Evolutionary conservation across 2,329 filamentous ascomycete species (phyloP).

Genomic region (Xylaria multiplex): DNA sequence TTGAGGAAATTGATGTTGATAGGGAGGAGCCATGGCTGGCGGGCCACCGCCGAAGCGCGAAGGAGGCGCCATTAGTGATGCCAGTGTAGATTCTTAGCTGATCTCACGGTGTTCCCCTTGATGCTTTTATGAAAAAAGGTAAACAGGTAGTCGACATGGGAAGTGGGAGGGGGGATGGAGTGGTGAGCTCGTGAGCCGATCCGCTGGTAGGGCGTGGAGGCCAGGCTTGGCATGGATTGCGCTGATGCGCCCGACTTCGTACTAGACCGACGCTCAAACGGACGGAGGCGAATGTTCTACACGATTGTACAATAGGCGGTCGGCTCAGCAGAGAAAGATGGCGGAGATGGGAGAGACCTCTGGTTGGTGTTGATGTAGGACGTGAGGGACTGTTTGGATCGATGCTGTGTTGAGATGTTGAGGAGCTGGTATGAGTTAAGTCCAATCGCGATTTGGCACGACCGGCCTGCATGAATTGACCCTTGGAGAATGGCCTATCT

Average conservation of each 20-base stretch:
- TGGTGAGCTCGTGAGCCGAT: conserved; percentile 27
- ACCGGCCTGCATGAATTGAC: conserved; percentile 30
- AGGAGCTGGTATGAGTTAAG: conserved; percentile 25
- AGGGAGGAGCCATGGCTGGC: conserved; percentile 56
- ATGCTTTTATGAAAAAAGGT: conserved; percentile 26
- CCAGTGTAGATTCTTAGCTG: conserved; percentile 25
- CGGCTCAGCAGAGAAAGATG: neutral
- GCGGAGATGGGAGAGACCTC: neutral
- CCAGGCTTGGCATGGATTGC: conserved; percentile 36
- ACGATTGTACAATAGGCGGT: conserved; percentile 9
- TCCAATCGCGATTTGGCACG: conserved; percentile 39
- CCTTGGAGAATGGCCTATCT: conserved; percentile 11
- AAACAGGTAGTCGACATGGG: conserved; percentile 39
- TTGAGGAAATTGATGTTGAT: conserved; percentile 64
- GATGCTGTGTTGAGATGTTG: conserved; percentile 21
- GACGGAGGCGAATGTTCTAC: neutral
- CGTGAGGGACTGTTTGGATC: conserved; percentile 3
- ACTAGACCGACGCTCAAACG: conserved; percentile 15
- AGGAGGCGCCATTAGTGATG: conserved; percentile 51
- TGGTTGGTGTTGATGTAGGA: conserved; percentile 18
- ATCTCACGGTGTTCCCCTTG: conserved; percentile 36
- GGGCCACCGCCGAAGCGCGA: conserved; percentile 60
- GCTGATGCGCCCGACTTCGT: conserved; percentile 38
- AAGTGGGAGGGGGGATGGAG: conserved; percentile 15
- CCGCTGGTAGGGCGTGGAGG: conserved; percentile 30